phyloP scores from a whole-genome alignment of 805 yeast genomes.

The Gaillardinia entomophila region DNA sequence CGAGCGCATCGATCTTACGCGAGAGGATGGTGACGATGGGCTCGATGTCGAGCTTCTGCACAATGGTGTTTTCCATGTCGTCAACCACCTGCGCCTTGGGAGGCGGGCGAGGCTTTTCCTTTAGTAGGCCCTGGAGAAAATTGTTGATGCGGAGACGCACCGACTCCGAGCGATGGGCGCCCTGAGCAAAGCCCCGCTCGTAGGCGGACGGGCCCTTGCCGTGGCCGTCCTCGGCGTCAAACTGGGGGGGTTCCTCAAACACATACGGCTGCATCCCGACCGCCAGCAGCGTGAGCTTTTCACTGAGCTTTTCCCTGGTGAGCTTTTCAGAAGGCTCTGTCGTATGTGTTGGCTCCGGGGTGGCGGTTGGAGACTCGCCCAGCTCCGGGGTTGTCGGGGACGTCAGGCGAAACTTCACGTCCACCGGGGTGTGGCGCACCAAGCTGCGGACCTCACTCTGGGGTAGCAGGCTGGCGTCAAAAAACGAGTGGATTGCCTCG shows the following conservation, averaged over 20 bases:
- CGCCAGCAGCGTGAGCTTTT: too few relatives aligned
- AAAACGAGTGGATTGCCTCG: slow-evolving; percentile 21
- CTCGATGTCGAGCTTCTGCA: slow-evolving; percentile 25
- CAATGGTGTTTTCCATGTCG: slow-evolving; percentile 29
- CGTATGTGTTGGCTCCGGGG: too few relatives aligned
- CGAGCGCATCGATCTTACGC: slow-evolving; percentile 21
- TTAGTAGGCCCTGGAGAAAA: slow-evolving; percentile 2
- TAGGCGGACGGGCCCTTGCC: slow-evolving; percentile 25
- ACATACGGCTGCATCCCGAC: slow-evolving; percentile 9
- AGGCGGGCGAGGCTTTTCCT: background rate
- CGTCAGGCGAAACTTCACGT: background rate
- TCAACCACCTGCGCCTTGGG: slow-evolving; percentile 16
- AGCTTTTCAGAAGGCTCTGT: too few relatives aligned
- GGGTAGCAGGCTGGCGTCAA: slow-evolving; percentile 5
- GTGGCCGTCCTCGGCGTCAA: slow-evolving; percentile 6
- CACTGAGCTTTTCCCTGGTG: too few relatives aligned
- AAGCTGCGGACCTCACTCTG: background rate
- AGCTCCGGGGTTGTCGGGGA: background rate
- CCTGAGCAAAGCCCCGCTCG: slow-evolving; percentile 30
- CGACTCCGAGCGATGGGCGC: slow-evolving; percentile 20
- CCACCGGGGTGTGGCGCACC: background rate
- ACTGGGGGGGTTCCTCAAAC: slow-evolving; percentile 2
- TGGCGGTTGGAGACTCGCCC: background rate
- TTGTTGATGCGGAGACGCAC: slow-evolving; percentile 10
- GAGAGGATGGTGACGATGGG: slow-evolving; percentile 26